Evolutionary conservation across 495 filamentous ascomycete species (phyloP).

Genomic region (Neurospora tetrasperma): DNA sequence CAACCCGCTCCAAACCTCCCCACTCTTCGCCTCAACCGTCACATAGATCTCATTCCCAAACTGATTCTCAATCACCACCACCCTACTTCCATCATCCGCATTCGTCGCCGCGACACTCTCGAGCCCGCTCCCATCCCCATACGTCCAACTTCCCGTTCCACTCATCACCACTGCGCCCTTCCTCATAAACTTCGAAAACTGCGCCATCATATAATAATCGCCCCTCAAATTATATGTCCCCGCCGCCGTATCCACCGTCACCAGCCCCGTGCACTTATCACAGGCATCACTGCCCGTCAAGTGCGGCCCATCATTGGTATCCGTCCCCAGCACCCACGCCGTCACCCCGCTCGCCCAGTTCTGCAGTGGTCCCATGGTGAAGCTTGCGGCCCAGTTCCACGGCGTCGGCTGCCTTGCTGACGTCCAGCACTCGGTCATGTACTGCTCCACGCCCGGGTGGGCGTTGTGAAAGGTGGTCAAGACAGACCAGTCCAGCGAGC

Average conservation of each 20-base stretch:
- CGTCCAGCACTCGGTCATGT: conserved; percentile 53
- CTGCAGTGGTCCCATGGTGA: conserved; percentile 45
- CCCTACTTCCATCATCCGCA: conserved; percentile 36
- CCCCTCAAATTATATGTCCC: conserved; percentile 35
- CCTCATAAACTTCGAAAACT: conserved; percentile 48
- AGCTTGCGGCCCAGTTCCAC: conserved; percentile 43
- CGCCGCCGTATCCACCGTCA: conserved; percentile 30
- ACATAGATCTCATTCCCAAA: conserved; percentile 41
- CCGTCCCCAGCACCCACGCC: conserved; percentile 46
- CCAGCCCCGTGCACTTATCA: conserved; percentile 38
- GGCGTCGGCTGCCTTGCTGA: conserved; percentile 22
- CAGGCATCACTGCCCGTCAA: conserved; percentile 38
- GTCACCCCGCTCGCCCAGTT: conserved; percentile 45
- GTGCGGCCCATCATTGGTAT: conserved; percentile 42
- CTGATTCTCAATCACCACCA: conserved; percentile 45
- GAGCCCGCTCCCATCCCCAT: conserved; percentile 29
- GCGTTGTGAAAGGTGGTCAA: conserved; percentile 37
- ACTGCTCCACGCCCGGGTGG: conserved; percentile 38
- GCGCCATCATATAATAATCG: conserved; percentile 48
- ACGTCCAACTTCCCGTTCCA: conserved; percentile 39
- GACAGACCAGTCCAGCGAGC: conserved; percentile 38
- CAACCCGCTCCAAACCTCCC: conserved; percentile 43
- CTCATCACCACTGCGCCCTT: conserved; percentile 36
- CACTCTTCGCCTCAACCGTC: conserved; percentile 30
- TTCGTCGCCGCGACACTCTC: conserved; percentile 43